Evolutionary conservation across 1,284 basidiomycete genomes (phyloP).

Genomic region (Irpex sp.): DNA sequence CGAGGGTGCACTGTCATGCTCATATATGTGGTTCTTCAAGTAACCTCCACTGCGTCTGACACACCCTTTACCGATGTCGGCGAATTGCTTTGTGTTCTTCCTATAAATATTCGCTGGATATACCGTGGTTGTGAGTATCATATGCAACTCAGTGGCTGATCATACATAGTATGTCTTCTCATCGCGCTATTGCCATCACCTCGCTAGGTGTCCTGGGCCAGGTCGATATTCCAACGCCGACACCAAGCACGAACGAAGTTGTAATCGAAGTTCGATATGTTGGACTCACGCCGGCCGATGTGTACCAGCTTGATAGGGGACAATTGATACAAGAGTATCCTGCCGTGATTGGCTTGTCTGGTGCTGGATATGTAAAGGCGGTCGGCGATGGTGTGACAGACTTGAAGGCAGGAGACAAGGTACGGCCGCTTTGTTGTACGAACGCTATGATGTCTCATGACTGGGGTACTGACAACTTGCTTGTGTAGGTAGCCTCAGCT

Average conservation of each 20-base stretch:
- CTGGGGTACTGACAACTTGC: too few species aligned
- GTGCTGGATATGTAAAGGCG: slow-evolving; percentile 36
- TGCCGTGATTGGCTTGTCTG: slow-evolving; percentile 36
- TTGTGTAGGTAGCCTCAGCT: slow-evolving; percentile 18
- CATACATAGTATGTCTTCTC: not conserved
- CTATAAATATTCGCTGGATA: not conserved
- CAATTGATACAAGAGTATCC: slow-evolving; percentile 32
- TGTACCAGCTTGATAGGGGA: slow-evolving; percentile 37
- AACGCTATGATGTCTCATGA: not conserved
- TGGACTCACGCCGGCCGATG: slow-evolving; percentile 38
- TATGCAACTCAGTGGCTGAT: not conserved
- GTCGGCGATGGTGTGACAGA: slow-evolving; percentile 37
- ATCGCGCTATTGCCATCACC: slow-evolving; percentile 5
- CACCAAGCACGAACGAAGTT: slow-evolving; percentile 38
- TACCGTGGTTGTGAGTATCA: not conserved
- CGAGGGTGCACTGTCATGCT: too few species aligned
- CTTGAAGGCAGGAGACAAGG: slow-evolving; percentile 42
- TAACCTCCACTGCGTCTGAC: too few species aligned
- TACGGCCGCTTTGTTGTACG: slow-evolving; percentile 4
- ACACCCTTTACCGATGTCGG: too few species aligned
- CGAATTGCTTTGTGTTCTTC: too few species aligned
- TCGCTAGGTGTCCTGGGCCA: not conserved
- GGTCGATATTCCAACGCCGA: slow-evolving; percentile 30
- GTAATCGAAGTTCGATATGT: slow-evolving; percentile 44
- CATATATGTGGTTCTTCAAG: too few species aligned